Evolutionary conservation across 129 eudicot species (phyloP).

Genomic region (Escallonia rubra): DNA sequence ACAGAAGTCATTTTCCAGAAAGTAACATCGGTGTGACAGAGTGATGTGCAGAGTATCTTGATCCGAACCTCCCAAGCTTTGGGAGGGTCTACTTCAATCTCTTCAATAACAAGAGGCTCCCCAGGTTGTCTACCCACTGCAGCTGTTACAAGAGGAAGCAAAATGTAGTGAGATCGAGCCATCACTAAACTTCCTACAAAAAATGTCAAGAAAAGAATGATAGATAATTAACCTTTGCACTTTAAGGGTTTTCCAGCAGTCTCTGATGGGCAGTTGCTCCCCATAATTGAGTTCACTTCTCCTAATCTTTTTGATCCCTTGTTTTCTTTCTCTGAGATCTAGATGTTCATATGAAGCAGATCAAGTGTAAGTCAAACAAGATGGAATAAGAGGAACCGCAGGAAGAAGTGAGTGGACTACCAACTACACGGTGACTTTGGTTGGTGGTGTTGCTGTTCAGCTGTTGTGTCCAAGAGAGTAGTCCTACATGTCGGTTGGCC

Average conservation of each 20-base stretch:
- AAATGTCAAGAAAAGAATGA: background rate
- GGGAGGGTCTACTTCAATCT: constrained; percentile 30
- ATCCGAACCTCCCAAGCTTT: constrained; percentile 34
- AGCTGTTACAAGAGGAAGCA: background rate
- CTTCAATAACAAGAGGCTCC: constrained; percentile 24
- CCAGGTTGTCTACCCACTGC: constrained; percentile 26
- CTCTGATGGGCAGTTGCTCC: constrained; percentile 2
- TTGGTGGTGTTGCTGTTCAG: too few relatives aligned
- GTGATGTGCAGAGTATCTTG: constrained; percentile 31
- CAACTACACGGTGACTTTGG: background rate
- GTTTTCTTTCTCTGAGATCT: background rate
- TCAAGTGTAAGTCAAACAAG: too few relatives aligned
- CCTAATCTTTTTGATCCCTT: background rate
- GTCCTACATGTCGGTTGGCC: too few relatives aligned
- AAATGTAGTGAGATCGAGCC: background rate
- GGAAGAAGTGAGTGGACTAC: background rate
- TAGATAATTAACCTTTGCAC: constrained; percentile 20
- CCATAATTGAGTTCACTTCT: background rate
- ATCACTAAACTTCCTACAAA: too few relatives aligned
- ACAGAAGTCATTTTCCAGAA: constrained; percentile 20
- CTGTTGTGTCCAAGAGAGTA: too few relatives aligned
- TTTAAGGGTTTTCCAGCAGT: constrained; percentile 34
- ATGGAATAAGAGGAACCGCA: too few relatives aligned
- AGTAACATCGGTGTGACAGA: constrained; percentile 33
- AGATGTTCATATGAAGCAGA: too few relatives aligned